Base-by-base conservation (phyloP, 2,329 filamentous ascomycete genomes). In the Aspergillus calidoustus region DNA sequence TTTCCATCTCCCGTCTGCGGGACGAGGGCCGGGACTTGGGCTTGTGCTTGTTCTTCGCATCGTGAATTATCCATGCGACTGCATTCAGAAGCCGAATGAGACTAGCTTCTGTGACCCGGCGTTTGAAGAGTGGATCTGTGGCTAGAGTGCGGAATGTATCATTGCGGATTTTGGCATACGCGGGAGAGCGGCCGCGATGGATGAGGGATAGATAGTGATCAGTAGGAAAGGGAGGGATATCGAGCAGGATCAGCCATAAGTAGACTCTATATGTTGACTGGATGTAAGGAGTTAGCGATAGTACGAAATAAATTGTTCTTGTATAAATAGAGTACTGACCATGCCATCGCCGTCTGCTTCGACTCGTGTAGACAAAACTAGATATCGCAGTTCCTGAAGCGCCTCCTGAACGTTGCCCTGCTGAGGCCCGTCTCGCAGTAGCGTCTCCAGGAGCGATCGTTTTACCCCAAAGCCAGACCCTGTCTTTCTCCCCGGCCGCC, bases 121-220 rank as follows among this genome's bases (percentile, higher is more conserved):
- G 89, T 64, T 95, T 91, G 82, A 98, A 99, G 41, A 99, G 87
- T n/a, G 94, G 93, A 72, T 99, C 95, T 55, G 94, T 97, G 34
- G 95, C 95, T 58, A 99, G 84, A 0, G 95, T 99, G 70, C 95
- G 92, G 77, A 98, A 98, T 46, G 95, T 97, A 77, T 99, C 95
- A 79, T 99, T 97, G 75, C 93, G 91, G 74, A 99, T 99, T 81
- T 99, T 99, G 71, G 92, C 88, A 80, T 99, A 97, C 50, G 93
- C 93, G 0, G 94, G 93, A 3, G 94, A 98, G 25, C 94, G 91
- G 65, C 95, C 94, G 66, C 95, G 92, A 73, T 96, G 93, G 67
- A 99, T 90, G 49, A 98, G 89, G 60, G 87, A 86, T 66, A 98
- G 90, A 76, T 99, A 99, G 64, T 90, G 85, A 71, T 97, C 91